A percentile compares a stretch with the other conserved stretches of the same genome.
phyloP scores from a whole-genome alignment of 108 stramenopile species.

The Cylindrotheca fusiformis region DNA sequence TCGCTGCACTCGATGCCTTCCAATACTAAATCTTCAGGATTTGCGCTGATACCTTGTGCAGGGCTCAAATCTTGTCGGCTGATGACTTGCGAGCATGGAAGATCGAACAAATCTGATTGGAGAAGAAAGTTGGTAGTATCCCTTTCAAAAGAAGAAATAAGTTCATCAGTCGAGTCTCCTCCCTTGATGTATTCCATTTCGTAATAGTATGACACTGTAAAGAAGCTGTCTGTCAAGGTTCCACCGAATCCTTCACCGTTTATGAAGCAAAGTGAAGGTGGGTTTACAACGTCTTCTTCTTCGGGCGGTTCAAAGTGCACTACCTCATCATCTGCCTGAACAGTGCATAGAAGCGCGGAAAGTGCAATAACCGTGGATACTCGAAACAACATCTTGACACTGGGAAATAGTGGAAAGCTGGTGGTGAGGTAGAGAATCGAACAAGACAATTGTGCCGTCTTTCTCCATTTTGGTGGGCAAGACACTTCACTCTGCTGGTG shows the following conservation, averaged over 20 bases:
- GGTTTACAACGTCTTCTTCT: conserved; percentile 13
- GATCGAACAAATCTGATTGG: not conserved
- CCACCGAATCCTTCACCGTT: conserved; percentile 17
- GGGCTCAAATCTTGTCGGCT: not conserved
- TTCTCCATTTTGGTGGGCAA: too few species aligned
- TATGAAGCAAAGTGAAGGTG: not conserved
- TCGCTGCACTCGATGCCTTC: not conserved
- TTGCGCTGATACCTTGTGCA: not conserved
- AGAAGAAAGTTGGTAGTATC: not conserved
- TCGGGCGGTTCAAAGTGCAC: not conserved
- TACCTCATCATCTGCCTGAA: not conserved
- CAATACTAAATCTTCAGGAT: conserved; percentile 1
- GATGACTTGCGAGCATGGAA: not conserved
- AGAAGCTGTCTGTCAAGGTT: not conserved
- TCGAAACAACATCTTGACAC: too few species aligned
- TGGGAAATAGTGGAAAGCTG: not conserved
- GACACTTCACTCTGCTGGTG: too few species aligned
- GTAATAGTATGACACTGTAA: not conserved
- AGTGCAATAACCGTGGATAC: too few species aligned
- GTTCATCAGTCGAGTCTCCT: not conserved
- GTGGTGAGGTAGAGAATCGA: not conserved
- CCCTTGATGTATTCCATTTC: not conserved
- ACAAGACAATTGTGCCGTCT: too few species aligned
- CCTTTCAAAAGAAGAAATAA: not conserved
- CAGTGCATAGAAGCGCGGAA: too few species aligned